Conservation (phyloP, 2,329 filamentous ascomycete species). For the Podosphaera xanthii region DNA sequence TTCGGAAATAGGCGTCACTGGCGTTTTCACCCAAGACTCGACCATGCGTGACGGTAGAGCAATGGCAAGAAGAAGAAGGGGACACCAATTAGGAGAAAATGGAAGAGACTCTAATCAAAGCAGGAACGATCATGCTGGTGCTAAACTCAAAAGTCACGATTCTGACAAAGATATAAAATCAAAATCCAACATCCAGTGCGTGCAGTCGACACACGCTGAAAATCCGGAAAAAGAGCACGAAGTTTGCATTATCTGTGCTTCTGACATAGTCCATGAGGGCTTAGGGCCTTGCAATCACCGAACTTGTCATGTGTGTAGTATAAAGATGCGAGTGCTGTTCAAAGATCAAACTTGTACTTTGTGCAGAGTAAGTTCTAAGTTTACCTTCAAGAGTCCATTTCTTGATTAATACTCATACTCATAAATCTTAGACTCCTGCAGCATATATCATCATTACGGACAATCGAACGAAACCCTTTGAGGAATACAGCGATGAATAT, state of each 20-base stretch:
- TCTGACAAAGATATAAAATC: too few species aligned
- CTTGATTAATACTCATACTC: conserved; percentile 16
- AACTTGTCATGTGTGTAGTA: conserved; percentile 86
- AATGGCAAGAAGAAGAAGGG: too few species aligned
- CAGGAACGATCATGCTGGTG: too few species aligned
- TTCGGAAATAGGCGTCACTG: too few species aligned
- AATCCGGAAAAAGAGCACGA: conserved; percentile 38
- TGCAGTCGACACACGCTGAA: conserved; percentile 10
- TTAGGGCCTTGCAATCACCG: conserved; percentile 88
- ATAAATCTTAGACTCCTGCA: conserved; percentile 32
- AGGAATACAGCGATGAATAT: conserved; percentile 43
- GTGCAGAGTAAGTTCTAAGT: conserved; percentile 44
- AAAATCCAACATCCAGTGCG: too few species aligned
- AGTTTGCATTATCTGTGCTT: conserved; percentile 95
- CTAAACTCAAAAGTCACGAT: too few species aligned
- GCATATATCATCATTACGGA: conserved; percentile 84
- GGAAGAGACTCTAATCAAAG: too few species aligned
- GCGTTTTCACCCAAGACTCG: too few species aligned
- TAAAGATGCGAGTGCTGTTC: conserved; percentile 80
- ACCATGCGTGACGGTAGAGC: too few species aligned
- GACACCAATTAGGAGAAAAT: too few species aligned
- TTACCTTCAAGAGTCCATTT: background rate
- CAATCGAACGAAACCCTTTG: conserved; percentile 54
- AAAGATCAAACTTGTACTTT: conserved; percentile 95
- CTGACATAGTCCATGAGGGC: conserved; percentile 64